Base-by-base conservation (phyloP, 2,329 filamentous ascomycete genomes). In the Microsporum ferrugineum region DNA sequence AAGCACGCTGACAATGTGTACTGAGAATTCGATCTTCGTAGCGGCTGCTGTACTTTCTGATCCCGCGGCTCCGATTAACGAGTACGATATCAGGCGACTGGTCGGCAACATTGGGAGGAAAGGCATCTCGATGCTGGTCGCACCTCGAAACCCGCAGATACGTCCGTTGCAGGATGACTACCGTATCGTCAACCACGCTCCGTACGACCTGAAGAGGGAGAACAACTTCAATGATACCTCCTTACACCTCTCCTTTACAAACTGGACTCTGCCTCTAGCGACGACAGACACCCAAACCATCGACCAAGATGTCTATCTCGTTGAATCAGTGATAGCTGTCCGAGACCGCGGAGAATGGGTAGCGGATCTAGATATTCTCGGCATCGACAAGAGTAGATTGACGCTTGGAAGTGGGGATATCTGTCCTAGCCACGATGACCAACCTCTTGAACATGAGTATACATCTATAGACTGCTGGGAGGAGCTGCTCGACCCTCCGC, bases 41-140 rank as follows among this genome's bases (percentile, higher is more conserved):
- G n/a, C 31, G 3, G 33, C 84, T 94, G 99, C 87, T 92, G 94
- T 79, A 94, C 94, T 77, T 95, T 91, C 75, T 91, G 92, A 75
- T 94, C 94, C 72, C 96, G 91, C 75, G 55, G 59, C 55, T 47
- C 47, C 83, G 2, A 14, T 31, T 14, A 31, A 34, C 2, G 17
- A 6, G 8, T 60, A 38, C 39, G 23, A 60, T 2, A 34, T 62
- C 3, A 17, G 47, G 4, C 57, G 45, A 1, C n/a, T 60, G 6
- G 33, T 55, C 5, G 66, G 66, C 8, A 67, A 67, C 41, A 49
- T 67, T 12, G 65, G 65, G 7, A 65, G 63, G 47, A 41, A 56
- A n/a, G 66, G 66, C 1, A 60, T 66, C 31, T 36, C 51, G 5
- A n/a, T 67, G 12, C 49, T 67, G 10, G 49, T 66, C 5, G 57